Evolutionary conservation across 1,284 basidiomycete species (phyloP), one percentile per base, ranked within the genome.

Genomic region (Stygiomarasmius scandens): DNA sequence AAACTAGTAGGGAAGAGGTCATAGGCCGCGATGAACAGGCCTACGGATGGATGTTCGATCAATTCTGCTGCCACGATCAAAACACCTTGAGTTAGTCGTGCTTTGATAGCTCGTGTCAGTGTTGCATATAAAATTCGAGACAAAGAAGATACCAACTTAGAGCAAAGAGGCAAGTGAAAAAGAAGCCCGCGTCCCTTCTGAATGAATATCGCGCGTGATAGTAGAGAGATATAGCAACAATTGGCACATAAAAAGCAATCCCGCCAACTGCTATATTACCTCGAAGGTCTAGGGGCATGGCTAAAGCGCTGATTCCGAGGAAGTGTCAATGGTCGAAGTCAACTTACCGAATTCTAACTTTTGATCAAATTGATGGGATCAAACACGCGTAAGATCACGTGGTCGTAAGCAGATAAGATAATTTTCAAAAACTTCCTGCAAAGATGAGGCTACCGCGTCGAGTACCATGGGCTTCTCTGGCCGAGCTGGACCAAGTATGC

Each of bases 401-500:
- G 49, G n/a, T 16, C 27, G 27, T 36, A 32, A 34, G 27, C 12
- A 49, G 55, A 56, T 56, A 51, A 56, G 55, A 56, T 56, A 56
- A 54, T 6, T 41, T 16, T 34, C 12, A 32, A 32, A 32, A 19
- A 41, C 14, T 41, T 19, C 8, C 14, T 4, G 38, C 29, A 38
- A 45, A 22, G 50, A 95, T 94, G 92, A 79, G 82, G 60, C 79
- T 92, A 20, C 93, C 93, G 49, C 85, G 90, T 60, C 83, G 93
- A 54, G 89, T 94, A 0, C 92, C 93, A 1, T 97, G 95, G 95
- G 75, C 85, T 3, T 82, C 82, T 49, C 70, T 86, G 11, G 68
- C 76, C 20, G 94, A 97, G 71, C 79, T 97, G 11, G 89, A 92
- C 51, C 84, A 93, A 67, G 76, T 97, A 6, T 95, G 89, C 70